Conservation (phyloP, 2,329 filamentous ascomycete species). For the Daldinia eschscholtzii region DNA sequence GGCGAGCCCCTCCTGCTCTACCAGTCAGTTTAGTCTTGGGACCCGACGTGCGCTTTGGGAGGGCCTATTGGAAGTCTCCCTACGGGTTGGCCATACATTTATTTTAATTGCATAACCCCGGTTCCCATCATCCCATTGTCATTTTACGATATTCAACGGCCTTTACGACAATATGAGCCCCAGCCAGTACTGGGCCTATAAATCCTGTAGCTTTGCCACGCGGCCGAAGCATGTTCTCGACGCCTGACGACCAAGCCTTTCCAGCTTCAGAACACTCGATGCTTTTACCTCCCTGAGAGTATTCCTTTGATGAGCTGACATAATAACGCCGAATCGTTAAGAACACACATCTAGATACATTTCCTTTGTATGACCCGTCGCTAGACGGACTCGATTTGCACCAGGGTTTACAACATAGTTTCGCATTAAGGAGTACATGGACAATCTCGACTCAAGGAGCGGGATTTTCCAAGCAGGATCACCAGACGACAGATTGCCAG, state of each 20-base stretch:
- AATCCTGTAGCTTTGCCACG: conserved; percentile 11
- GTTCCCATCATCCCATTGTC: conserved; percentile 11
- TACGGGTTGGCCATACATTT: conserved; percentile 7
- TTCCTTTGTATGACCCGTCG: conserved; percentile 43
- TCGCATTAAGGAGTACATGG: conserved; percentile 34
- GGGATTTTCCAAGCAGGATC: conserved; percentile 24
- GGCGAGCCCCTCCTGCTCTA: conserved; percentile 96
- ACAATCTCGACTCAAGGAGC: conserved; percentile 17
- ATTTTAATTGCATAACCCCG: conserved; percentile 10
- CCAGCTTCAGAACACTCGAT: conserved; percentile 12
- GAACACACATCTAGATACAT: conserved; percentile 38
- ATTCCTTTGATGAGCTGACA: conserved; percentile 17
- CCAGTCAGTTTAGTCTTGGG: conserved; percentile 66
- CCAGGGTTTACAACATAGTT: conserved; percentile 31
- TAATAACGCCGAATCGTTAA: conserved; percentile 17
- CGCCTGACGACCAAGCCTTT: conserved; percentile 1
- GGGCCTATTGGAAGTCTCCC: conserved; percentile 3
- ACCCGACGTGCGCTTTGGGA: conserved; percentile 2
- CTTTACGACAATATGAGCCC: conserved; percentile 31
- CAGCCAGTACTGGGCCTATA: conserved; percentile 14
- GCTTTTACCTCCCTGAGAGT: conserved; percentile 13
- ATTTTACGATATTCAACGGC: conserved; percentile 41
- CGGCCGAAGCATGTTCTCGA: conserved; percentile 21
- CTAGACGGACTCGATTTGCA: conserved; percentile 34
- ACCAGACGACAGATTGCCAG: conserved; percentile 11